Evolutionary conservation across 768 basidiomycete genomes (phyloP).

Genomic region (Russula foetens): DNA sequence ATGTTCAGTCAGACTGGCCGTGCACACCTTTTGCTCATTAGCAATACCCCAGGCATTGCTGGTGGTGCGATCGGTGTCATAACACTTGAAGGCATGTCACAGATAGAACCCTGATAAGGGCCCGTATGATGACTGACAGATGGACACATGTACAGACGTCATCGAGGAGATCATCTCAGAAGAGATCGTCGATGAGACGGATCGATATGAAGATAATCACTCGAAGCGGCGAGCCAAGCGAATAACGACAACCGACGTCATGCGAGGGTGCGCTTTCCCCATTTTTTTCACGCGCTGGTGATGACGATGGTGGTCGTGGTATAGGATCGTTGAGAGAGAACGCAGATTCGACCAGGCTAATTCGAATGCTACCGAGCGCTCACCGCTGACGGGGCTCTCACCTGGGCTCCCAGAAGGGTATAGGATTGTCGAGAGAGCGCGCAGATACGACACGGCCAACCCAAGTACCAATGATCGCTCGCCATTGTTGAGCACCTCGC

Average conservation of each 20-base stretch:
- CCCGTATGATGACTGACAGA: background rate
- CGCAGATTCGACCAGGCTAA: conserved; percentile 21
- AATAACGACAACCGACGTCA: conserved; percentile 61
- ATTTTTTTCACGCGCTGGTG: background rate
- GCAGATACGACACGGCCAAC: conserved; percentile 17
- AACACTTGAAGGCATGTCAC: conserved; percentile 62
- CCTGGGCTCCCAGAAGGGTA: background rate
- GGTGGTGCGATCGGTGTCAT: conserved; percentile 90
- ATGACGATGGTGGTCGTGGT: background rate
- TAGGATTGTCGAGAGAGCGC: conserved; percentile 51
- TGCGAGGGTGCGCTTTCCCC: conserved; percentile 54
- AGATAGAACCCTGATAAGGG: background rate
- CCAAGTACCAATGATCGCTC: conserved; percentile 5
- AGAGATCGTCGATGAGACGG: conserved; percentile 94
- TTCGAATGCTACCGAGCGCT: conserved; percentile 3
- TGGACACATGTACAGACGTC: conserved; percentile 41
- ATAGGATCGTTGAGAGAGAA: conserved; percentile 50
- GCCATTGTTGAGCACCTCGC: conserved; percentile 15
- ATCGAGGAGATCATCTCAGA: conserved; percentile 95
- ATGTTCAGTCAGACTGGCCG: conserved; percentile 77
- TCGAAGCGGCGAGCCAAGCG: conserved; percentile 68
- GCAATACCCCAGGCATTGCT: conserved; percentile 68
- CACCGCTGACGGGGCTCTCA: conserved; percentile 7
- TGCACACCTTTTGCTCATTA: conserved; percentile 84
- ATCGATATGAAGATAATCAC: conserved; percentile 81